Percentiles rank a stretch among this genome's conserved stretches.
Evolutionary conservation across 2,329 filamentous ascomycete species (phyloP).

Genomic region (Bipolaris zeicola): DNA sequence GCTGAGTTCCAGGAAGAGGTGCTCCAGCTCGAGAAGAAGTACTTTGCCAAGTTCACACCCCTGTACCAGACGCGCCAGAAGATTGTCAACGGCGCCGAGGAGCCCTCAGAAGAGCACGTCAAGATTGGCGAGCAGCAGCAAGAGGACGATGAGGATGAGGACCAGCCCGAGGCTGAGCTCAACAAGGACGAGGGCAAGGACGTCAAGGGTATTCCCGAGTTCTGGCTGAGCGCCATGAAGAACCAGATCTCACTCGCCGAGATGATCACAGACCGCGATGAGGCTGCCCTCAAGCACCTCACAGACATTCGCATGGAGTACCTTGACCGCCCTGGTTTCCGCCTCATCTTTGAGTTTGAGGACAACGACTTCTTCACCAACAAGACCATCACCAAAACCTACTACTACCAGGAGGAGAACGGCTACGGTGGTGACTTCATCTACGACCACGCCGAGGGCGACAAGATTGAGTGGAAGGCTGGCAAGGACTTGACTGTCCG

Average conservation of each 20-base stretch:
- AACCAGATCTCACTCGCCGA: conserved; percentile 97
- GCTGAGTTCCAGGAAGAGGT: conserved; percentile 99
- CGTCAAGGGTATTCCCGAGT: conserved; percentile 89
- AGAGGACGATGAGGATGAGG: conserved; percentile 64
- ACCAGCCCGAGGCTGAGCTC: conserved; percentile 60
- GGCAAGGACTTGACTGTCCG: conserved; percentile 92
- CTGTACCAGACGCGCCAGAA: conserved; percentile 93
- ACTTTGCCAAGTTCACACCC: conserved; percentile 97
- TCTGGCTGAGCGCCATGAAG: conserved; percentile 99
- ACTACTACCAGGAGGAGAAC: conserved; percentile 98
- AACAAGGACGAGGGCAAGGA: conserved; percentile 61
- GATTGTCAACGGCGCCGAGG: conserved; percentile 85
- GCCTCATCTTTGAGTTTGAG: conserved; percentile 94
- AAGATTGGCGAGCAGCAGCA: conserved; percentile 82
- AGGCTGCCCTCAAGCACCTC: conserved; percentile 87
- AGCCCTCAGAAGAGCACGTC: conserved; percentile 87
- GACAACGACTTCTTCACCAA: conserved; percentile 98
- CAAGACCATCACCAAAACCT: conserved; percentile 96
- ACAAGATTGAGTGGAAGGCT: conserved; percentile 96
- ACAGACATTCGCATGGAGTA: conserved; percentile 99
- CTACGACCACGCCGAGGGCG: conserved; percentile 97
- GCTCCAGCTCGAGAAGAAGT: conserved; percentile 98
- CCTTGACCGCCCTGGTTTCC: conserved; percentile 96
- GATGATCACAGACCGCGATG: conserved; percentile 98
- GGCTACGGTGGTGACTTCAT: conserved; percentile 99